Evolutionary conservation across 140 eudicot species (phyloP).

Genomic region (Anethum foeniculum): DNA sequence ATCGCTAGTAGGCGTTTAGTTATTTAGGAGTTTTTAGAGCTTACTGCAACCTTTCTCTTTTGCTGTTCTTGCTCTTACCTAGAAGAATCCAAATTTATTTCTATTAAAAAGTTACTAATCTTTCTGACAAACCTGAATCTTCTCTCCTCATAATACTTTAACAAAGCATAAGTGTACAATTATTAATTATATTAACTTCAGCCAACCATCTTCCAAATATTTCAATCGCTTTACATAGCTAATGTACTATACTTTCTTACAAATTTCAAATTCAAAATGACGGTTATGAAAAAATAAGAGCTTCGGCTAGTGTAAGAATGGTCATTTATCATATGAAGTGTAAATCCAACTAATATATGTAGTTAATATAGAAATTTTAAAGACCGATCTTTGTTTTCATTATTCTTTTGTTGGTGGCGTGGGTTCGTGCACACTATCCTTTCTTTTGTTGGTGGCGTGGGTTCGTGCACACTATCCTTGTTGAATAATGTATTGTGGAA

Average conservation of each 20-base stretch:
- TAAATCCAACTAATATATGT: not conserved
- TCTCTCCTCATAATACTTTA: not conserved
- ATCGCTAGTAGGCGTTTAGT: not conserved
- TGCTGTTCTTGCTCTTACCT: not conserved
- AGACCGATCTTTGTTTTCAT: not conserved
- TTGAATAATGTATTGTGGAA: not conserved
- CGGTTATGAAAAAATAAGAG: not conserved
- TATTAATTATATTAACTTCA: not conserved
- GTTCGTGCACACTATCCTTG: not conserved
- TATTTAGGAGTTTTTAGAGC: not conserved
- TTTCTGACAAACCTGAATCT: not conserved
- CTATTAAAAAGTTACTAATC: not conserved
- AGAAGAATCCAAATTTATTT: not conserved
- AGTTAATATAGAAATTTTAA: not conserved
- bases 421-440: no score
- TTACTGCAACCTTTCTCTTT: not conserved
- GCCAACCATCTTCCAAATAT: not conserved
- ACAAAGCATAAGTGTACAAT: not conserved
- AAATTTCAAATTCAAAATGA: not conserved
- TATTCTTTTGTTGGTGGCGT: not conserved
- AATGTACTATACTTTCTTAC: not conserved
- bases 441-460: not conserved
- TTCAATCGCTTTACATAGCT: not conserved
- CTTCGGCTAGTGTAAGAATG: not conserved
- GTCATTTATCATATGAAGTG: not conserved